phyloP scores from a whole-genome alignment of 345 rosid genomes.

The Hypericum perforatum region DNA sequence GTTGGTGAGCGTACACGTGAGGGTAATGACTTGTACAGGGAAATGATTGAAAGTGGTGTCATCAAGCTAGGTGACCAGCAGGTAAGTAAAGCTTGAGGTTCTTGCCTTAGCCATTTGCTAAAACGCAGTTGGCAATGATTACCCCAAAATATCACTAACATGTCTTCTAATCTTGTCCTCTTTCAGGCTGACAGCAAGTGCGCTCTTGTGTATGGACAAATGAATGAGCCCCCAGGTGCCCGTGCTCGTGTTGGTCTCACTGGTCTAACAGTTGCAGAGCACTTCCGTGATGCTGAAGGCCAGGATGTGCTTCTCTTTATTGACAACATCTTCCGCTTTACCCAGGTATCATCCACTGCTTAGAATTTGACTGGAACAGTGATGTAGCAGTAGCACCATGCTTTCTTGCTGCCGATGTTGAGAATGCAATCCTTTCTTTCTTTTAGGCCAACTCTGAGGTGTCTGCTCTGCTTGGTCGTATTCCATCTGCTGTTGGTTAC shows the following conservation, averaged over 20 bases:
- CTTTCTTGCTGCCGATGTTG: neutral
- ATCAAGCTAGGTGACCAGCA: slow-evolving; percentile 97
- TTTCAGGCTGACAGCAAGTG: slow-evolving; percentile 86
- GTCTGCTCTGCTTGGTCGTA: slow-evolving; percentile 98
- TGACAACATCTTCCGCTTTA: slow-evolving; percentile 94
- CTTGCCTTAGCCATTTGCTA: neutral
- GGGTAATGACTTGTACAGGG: slow-evolving; percentile 97
- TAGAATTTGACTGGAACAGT: neutral
- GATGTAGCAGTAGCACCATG: too few species aligned
- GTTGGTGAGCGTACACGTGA: slow-evolving; percentile 98
- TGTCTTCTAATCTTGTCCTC: neutral
- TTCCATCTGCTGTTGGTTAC: slow-evolving; percentile 99
- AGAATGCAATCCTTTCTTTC: neutral
- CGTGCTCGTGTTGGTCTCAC: slow-evolving; percentile 99
- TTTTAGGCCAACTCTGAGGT: slow-evolving; percentile 96
- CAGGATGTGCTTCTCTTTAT: slow-evolving; percentile 98
- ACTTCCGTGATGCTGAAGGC: slow-evolving; percentile 98
- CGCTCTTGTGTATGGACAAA: slow-evolving; percentile 96
- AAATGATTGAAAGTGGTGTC: slow-evolving; percentile 99
- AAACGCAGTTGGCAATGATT: neutral
- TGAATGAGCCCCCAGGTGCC: slow-evolving; percentile 99
- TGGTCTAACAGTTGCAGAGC: slow-evolving; percentile 94
- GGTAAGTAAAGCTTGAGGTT: slow-evolving; percentile 21
- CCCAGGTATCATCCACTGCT: slow-evolving; percentile 39
- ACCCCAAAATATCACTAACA: neutral